phyloP scores from a whole-genome alignment of 1,284 basidiomycete genomes.

The Schizophyllum amplum region DNA sequence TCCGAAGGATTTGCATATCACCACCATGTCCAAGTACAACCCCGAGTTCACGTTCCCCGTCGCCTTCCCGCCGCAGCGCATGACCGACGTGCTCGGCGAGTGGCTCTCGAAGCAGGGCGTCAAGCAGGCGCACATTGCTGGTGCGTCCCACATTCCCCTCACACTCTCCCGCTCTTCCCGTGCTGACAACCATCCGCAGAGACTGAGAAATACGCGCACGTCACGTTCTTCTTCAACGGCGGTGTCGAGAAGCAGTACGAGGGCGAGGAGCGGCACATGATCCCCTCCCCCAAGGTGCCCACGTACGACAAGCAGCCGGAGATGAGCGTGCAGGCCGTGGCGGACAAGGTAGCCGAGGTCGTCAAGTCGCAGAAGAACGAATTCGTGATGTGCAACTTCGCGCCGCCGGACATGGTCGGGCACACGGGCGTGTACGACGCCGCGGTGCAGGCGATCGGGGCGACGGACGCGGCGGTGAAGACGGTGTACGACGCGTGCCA shows the following conservation, averaged over 20 bases:
- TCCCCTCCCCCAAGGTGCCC: conserved; percentile 83
- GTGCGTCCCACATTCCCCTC: conserved; percentile 31
- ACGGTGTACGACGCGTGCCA: conserved; percentile 81
- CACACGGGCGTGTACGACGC: conserved; percentile 88
- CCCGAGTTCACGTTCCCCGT: conserved; percentile 79
- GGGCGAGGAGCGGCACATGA: conserved; percentile 79
- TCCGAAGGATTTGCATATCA: conserved; percentile 67
- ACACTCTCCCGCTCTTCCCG: neutral
- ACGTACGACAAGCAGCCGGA: conserved; percentile 84
- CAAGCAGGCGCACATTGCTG: conserved; percentile 82
- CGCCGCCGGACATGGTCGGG: conserved; percentile 92
- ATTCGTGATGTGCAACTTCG: conserved; percentile 95
- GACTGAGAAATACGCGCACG: conserved; percentile 92
- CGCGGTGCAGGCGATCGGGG: conserved; percentile 75
- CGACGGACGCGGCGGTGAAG: conserved; percentile 81
- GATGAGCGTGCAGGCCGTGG: conserved; percentile 82
- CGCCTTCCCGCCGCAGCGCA: conserved; percentile 83
- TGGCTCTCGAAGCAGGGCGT: conserved; percentile 74
- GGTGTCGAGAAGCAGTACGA: conserved; percentile 87
- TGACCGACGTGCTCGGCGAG: conserved; percentile 90
- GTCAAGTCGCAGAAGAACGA: conserved; percentile 63
- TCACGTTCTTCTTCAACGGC: conserved; percentile 96
- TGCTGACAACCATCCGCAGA: conserved; percentile 33
- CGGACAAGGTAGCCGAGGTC: conserved; percentile 84
- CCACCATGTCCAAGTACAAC: conserved; percentile 92